Base-by-base conservation (phyloP, 768 basidiomycete species). In the Mycena leptocephala region DNA sequence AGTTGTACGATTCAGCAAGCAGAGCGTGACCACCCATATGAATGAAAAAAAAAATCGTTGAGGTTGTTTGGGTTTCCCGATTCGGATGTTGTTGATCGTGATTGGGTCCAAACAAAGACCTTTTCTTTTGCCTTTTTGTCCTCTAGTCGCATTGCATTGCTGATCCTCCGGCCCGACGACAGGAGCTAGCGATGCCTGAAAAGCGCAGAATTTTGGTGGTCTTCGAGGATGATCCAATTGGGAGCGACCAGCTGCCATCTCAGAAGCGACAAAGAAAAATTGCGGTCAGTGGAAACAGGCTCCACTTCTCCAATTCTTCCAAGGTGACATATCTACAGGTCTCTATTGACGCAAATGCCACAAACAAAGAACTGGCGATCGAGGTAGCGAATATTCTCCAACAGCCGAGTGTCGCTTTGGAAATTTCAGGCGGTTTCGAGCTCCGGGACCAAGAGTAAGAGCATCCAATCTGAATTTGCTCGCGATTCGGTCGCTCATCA, bases 361-460 rank as follows among this genome's bases (percentile, higher is more conserved):
- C 78, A 3, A 78, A 75, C 41, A 55, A 41, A 35, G 78, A 79
- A 2, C 79, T 83, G 10, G 75, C 78, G 5, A 58, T 56, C 3
- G 78, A 83, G 59, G 70, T 81, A 51, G 80, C 81, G 30, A 63
- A 67, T 37, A 78, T 72, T 5, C 63, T 81, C 28, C 73, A 80
- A 16, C 69, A 67, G 46, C 37, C 70, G n/a, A n/a, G n/a, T n/a
- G 53, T 58, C 13, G 74, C 20, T 16, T 74, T 83, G 43, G 79
- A 81, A 63, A 62, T 81, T 22, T 67, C 67, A 9, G 82, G 76
- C 18, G 81, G 82, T 30, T 83, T 82, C 53, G 78, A 79, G 61
- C 74, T 83, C 5, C 76, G 79, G 14, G 35, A 13, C 4, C 66
- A 81, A 75, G 82, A 83, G 82, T 83, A 70, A 65, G 77, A n/a